Evolutionary conservation across 2,329 filamentous ascomycete genomes (phyloP).

Genomic region (Didymella sp.): DNA sequence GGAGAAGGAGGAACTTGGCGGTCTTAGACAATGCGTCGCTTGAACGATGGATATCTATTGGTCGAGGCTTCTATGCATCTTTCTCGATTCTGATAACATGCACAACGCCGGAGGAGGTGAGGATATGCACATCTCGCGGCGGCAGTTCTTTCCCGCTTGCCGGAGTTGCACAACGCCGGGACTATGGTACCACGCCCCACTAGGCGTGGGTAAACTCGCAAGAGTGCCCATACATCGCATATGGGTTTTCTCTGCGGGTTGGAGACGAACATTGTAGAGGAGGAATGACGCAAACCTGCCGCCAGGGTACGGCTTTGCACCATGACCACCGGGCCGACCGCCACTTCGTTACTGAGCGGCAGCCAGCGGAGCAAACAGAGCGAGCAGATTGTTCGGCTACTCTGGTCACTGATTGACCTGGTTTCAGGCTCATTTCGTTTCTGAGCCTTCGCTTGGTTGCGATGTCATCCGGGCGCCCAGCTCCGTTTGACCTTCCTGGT

Average conservation of each 20-base stretch:
- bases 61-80: constrained; percentile 9
- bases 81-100: constrained; percentile 25
- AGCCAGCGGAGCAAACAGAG: not conserved
- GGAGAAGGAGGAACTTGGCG: constrained; percentile 22
- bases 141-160: constrained; percentile 27
- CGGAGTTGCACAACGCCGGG: constrained; percentile 34
- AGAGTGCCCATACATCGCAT: not conserved
- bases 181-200: constrained; percentile 24
- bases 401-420: not conserved
- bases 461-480: not conserved
- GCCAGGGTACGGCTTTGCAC: not conserved
- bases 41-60: constrained; percentile 10
- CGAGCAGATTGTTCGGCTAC: not conserved
- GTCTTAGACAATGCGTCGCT: constrained; percentile 5
- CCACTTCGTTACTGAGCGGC: not conserved
- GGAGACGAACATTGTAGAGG: not conserved
- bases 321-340: not conserved
- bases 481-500: not conserved
- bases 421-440: constrained; percentile 3
- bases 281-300: not conserved
- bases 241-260: not conserved
- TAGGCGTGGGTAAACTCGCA: constrained; percentile 10
- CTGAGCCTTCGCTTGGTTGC: not conserved
- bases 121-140: constrained; percentile 16
- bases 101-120: constrained; percentile 18